Conservation (phyloP, 2,329 filamentous ascomycete genomes). For the Mycosphaerella arachidis region DNA sequence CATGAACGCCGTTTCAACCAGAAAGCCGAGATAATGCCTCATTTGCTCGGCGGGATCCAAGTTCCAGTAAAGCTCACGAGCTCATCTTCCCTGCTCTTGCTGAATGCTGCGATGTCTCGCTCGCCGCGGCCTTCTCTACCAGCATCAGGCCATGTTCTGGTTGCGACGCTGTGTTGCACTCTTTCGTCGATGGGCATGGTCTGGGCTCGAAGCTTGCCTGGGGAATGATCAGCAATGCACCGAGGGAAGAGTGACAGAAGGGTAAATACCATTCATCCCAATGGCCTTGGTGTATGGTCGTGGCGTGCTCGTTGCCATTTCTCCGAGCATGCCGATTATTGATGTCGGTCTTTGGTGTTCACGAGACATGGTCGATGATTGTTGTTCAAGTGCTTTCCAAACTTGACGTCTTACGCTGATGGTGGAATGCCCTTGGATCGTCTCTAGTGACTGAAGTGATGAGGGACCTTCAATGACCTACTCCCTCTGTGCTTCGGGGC, state of each 20-base stretch:
- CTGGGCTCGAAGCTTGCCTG: neutral
- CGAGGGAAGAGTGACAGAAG: neutral
- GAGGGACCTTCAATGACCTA: neutral
- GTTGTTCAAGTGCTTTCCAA: neutral
- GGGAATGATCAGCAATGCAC: neutral
- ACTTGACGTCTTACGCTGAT: neutral
- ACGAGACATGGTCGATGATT: neutral
- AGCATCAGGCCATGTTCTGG: neutral
- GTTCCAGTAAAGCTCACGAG: neutral
- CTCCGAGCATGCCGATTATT: neutral
- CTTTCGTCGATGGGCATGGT: neutral
- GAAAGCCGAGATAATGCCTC: neutral
- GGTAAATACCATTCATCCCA: neutral
- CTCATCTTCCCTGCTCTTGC: neutral
- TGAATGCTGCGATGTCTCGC: too few relatives aligned
- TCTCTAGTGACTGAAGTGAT: neutral
- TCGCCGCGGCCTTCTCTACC: too few relatives aligned
- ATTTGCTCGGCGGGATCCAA: neutral
- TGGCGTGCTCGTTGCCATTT: neutral
- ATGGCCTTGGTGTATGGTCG: neutral
- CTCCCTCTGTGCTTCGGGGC: neutral
- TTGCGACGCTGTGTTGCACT: neutral
- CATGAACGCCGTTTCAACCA: neutral
- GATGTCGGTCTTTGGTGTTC: neutral
- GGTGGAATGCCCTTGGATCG: neutral